Base-by-base conservation (phyloP, 768 basidiomycete genomes). In the Xanthoconium purpureum region DNA sequence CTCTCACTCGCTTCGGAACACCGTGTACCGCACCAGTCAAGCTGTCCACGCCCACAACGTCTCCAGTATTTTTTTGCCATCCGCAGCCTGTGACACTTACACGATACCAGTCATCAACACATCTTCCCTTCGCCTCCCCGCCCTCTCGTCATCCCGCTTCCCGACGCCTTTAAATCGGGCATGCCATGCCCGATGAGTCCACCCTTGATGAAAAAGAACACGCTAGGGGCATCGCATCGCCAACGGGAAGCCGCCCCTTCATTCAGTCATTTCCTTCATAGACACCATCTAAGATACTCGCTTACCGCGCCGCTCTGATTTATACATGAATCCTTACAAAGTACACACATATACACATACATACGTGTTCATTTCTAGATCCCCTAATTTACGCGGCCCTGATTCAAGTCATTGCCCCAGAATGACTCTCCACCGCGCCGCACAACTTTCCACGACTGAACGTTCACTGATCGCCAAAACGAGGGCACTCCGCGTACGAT, bases 381-480 rank as follows among this genome's bases (percentile, higher is more conserved):
- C 42, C 42, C 37, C 40, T 32, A 47, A 37, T 17, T 37, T 35
- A 50, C 42, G 12, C n/a, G 24, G 24, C 24, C 24, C 24, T 24
- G 24, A 24, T 24, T 24, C 24, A 24, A n/a, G 30, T 37, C 44
- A 30, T 20, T 24, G 20, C 50, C 43, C 55, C 30, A 63, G 44
- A 44, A 70, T 29, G 18, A 44, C 73, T 17, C 57, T 69, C 84
- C 80, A 85, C 32, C 67, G 60, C 42, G 75, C 71, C 46, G 71
- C 67, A 59, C 84, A 84, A 55, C 78, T 77, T 53, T 84, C 77
- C 56, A 85, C 69, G 38, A 86, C 70, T 5, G 84, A 82, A 35
- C 70, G 63, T 58, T 85, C 84, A 6, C 74, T 74, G 59, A 84
- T 70, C 43, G 77, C 76, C 49, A 83, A 58, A 8, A 73, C 69